phyloP scores from a whole-genome alignment of 2,329 filamentous ascomycete genomes.

The Chrysoporthe cubensis region DNA sequence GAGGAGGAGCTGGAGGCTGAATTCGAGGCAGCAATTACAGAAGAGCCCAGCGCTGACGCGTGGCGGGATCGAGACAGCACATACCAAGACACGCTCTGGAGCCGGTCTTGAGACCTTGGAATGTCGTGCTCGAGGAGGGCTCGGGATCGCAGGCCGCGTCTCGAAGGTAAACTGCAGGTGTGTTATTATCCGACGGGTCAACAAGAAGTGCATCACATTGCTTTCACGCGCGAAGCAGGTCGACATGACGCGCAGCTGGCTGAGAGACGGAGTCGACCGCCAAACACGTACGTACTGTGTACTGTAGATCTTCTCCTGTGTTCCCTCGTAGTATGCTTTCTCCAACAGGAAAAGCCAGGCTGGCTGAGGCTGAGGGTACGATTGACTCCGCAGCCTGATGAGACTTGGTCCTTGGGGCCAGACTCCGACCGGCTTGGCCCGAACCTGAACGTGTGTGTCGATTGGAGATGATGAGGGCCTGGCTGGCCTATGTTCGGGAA shows the following conservation, averaged over 20 bases:
- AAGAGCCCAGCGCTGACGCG: constrained; percentile 4
- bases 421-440: constrained; percentile 5
- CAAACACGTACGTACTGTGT: constrained; percentile 11
- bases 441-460: neutral
- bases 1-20: constrained; percentile 13
- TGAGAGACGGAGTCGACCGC: neutral
- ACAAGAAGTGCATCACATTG: constrained; percentile 3
- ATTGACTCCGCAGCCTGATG: constrained; percentile 17
- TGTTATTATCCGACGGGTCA: constrained; percentile 14
- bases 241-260: neutral
- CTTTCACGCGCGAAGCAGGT: neutral
- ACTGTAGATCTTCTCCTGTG: constrained; percentile 16
- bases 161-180: constrained; percentile 7
- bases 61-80: neutral
- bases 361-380: neutral
- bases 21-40: neutral
- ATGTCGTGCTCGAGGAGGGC: neutral
- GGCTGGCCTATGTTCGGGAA: neutral
- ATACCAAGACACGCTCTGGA: constrained; percentile 10
- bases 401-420: neutral
- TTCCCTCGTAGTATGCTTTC: constrained; percentile 17
- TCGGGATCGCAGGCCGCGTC: constrained; percentile 5
- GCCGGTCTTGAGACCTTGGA: neutral
- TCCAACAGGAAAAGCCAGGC: constrained; percentile 19
- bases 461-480: constrained; percentile 19